A percentile compares a stretch with the other conserved stretches of the same genome.
Evolutionary conservation across 176 grass and related monocot species (phyloP).

Genomic region (Leersia perrieri): DNA sequence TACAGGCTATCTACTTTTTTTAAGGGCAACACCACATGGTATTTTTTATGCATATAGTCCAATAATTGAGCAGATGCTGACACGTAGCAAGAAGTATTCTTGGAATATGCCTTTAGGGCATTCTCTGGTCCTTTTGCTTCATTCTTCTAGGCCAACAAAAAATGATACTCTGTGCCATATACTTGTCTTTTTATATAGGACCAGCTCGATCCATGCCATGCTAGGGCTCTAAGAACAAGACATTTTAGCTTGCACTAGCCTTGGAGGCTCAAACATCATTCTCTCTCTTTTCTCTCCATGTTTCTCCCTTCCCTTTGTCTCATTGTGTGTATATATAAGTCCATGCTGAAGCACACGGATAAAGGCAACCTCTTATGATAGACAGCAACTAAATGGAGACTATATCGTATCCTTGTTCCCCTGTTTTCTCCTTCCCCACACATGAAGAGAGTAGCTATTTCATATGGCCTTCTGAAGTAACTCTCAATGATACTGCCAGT

Average conservation of each 20-base stretch:
- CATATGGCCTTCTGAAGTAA: slow-evolving; percentile 30
- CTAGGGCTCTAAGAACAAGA: slow-evolving; percentile 18
- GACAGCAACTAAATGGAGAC: slow-evolving; percentile 34
- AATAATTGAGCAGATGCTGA: slow-evolving; percentile 21
- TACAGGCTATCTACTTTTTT: slow-evolving; percentile 6
- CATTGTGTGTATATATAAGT: slow-evolving; percentile 39
- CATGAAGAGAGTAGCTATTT: slow-evolving; percentile 36
- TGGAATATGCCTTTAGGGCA: slow-evolving; percentile 37
- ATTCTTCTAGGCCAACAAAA: slow-evolving; percentile 24
- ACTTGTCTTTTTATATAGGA: neutral
- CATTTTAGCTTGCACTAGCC: slow-evolving; percentile 30
- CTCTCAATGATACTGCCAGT: slow-evolving; percentile 8
- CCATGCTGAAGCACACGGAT: neutral
- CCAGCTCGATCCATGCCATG: slow-evolving; percentile 9
- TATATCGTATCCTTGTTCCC: slow-evolving; percentile 45
- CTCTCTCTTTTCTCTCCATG: neutral
- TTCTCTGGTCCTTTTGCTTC: slow-evolving; percentile 20
- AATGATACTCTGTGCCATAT: neutral
- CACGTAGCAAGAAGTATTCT: slow-evolving; percentile 25
- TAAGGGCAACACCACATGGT: neutral
- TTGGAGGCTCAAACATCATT: neutral
- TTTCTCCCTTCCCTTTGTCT: neutral
- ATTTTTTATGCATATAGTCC: neutral
- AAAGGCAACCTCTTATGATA: slow-evolving; percentile 24
- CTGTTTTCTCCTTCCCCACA: slow-evolving; percentile 32